These are phyloP conservation scores for Chrysanthemum seticuspe DNA, from an alignment of 129 eudicot genomes.

Conservation along the genomic window DNA sequence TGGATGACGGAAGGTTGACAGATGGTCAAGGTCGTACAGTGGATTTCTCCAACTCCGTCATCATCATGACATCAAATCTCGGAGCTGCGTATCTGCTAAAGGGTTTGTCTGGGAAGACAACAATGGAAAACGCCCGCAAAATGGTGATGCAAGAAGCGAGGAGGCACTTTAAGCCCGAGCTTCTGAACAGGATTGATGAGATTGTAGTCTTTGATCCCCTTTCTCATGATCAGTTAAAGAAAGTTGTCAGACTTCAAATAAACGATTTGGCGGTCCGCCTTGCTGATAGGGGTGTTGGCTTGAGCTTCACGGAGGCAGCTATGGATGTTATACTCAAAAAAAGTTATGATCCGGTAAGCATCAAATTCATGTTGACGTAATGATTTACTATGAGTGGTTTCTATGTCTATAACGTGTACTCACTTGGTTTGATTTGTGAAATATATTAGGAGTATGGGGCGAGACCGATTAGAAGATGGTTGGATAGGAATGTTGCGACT, in stretches of 20 bases:
- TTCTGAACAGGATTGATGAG: conserved; percentile 82
- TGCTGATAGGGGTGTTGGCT: conserved; percentile 88
- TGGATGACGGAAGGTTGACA: conserved; percentile 92
- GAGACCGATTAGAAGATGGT: conserved; percentile 92
- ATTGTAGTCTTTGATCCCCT: conserved; percentile 94
- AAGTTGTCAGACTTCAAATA: conserved; percentile 74
- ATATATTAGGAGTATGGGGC: conserved; percentile 78
- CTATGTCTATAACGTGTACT: background rate
- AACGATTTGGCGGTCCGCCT: conserved; percentile 84
- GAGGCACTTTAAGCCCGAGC: conserved; percentile 84
- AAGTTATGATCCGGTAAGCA: conserved; percentile 91
- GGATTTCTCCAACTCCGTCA: conserved; percentile 85
- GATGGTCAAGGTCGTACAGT: conserved; percentile 98
- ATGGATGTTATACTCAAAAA: conserved; percentile 65
- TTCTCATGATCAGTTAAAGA: conserved; percentile 76
- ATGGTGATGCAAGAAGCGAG: conserved; percentile 91
- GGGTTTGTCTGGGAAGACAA: conserved; percentile 71
- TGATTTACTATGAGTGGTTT: background rate
- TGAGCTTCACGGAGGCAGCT: conserved; percentile 90
- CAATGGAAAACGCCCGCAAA: conserved; percentile 68
- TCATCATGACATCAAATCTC: conserved; percentile 92
- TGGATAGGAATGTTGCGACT: conserved; percentile 80
- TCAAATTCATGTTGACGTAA: background rate
- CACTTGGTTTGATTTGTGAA: background rate
- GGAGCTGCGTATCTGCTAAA: conserved; percentile 78